Evolutionary conservation across 2,329 filamentous ascomycete species (phyloP).

Genomic region (Neopestalotiopsis sp.): DNA sequence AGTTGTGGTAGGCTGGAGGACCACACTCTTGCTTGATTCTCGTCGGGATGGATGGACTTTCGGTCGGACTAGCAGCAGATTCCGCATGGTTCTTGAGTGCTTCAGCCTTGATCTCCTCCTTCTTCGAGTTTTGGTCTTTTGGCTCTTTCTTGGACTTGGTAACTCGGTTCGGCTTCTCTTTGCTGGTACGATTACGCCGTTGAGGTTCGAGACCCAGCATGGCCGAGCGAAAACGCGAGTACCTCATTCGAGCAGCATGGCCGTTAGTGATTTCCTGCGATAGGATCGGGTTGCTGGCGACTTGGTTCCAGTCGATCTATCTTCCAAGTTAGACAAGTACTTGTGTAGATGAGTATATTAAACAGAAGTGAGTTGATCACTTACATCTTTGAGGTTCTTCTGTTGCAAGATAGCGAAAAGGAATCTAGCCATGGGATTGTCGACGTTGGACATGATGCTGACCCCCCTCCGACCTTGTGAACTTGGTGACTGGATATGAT

Average conservation of each 20-base stretch:
- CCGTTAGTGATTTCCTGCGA: constrained; percentile 62
- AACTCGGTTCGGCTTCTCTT: constrained; percentile 47
- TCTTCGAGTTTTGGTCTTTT: constrained; percentile 41
- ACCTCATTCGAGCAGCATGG: constrained; percentile 66
- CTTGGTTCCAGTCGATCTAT: constrained; percentile 65
- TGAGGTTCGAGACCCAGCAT: constrained; percentile 55
- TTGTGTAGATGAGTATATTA: neutral
- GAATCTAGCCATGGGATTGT: constrained; percentile 63
- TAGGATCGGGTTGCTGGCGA: constrained; percentile 60
- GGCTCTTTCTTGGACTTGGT: constrained; percentile 50
- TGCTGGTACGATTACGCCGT: constrained; percentile 48
- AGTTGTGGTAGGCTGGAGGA: constrained; percentile 35
- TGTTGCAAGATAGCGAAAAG: constrained; percentile 66
- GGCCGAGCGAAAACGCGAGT: constrained; percentile 55
- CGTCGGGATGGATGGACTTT: constrained; percentile 26
- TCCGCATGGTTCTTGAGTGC: constrained; percentile 26
- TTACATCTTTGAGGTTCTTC: constrained; percentile 66
- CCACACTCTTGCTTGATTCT: constrained; percentile 46
- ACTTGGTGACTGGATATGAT: neutral
- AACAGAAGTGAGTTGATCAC: constrained; percentile 31
- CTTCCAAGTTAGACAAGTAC: constrained; percentile 23
- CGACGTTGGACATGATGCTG: constrained; percentile 58
- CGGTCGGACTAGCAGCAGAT: constrained; percentile 26
- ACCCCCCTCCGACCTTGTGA: neutral
- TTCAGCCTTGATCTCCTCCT: constrained; percentile 49